These are phyloP conservation scores for Hygrocybe coccinea DNA, from an alignment of 768 basidiomycete species.

Conservation along the genomic window DNA sequence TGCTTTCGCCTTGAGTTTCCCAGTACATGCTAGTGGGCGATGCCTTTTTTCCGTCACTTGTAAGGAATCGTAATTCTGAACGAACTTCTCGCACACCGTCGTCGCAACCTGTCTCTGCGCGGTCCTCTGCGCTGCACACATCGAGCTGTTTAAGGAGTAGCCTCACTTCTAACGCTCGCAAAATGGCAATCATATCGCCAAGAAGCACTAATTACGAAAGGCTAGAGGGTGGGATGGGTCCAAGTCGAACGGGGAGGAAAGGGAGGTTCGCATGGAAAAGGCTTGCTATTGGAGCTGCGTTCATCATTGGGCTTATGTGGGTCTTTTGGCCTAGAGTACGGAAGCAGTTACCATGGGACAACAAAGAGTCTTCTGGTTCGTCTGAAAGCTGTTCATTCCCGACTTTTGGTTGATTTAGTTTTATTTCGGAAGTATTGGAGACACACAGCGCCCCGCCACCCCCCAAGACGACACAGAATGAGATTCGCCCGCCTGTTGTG, in stretches of 20 bases:
- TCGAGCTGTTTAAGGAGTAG: not conserved
- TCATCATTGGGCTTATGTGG: constrained; percentile 59
- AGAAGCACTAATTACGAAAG: constrained; percentile 30
- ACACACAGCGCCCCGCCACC: not conserved
- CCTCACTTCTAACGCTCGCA: not conserved
- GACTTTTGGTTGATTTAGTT: too few species aligned
- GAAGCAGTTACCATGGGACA: not conserved
- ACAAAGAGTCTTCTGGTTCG: not conserved
- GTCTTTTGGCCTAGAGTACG: constrained; percentile 52
- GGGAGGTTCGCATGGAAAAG: constrained; percentile 56
- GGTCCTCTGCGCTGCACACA: constrained; percentile 2
- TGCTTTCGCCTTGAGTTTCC: too few species aligned
- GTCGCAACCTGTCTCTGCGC: not conserved
- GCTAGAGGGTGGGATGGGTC: constrained; percentile 44
- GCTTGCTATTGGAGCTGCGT: constrained; percentile 53
- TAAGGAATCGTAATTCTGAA: not conserved
- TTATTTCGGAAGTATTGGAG: not conserved
- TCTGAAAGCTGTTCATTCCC: not conserved
- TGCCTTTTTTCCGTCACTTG: too few species aligned
- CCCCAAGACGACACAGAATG: not conserved
- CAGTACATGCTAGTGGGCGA: not conserved
- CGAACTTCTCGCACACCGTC: not conserved
- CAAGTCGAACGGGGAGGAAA: constrained; percentile 27
- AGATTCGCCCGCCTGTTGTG: constrained; percentile 10
- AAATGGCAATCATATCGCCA: constrained; percentile 21